Evolutionary conservation across 257 asterid genomes (phyloP).

Genomic region (Schizonepeta tenuifolia): DNA sequence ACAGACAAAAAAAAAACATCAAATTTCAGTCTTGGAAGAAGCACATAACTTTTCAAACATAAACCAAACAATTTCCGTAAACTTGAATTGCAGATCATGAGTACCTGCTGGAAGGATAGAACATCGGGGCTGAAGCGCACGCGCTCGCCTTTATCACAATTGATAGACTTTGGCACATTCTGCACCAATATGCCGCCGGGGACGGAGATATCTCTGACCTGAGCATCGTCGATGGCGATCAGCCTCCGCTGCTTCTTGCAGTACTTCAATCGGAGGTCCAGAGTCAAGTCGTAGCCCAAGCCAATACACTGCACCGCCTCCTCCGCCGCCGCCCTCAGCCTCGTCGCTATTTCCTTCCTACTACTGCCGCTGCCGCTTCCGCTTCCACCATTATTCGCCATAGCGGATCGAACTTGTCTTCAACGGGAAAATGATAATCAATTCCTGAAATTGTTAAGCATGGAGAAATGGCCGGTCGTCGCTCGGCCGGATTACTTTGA

Average conservation of each 20-base stretch:
- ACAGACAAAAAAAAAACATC: slow-evolving; percentile 10
- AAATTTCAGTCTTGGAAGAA: neutral
- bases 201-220: slow-evolving; percentile 65
- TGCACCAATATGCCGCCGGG: slow-evolving; percentile 79
- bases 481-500: neutral
- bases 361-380: slow-evolving; percentile 30
- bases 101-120: slow-evolving; percentile 75
- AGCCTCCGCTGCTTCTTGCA: slow-evolving; percentile 55
- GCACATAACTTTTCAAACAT: neutral
- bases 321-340: slow-evolving; percentile 71
- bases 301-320: slow-evolving; percentile 72
- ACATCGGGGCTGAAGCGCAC: slow-evolving; percentile 76
- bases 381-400: slow-evolving; percentile 31
- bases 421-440: neutral
- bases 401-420: neutral
- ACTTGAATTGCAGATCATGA: neutral
- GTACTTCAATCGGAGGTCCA: slow-evolving; percentile 60
- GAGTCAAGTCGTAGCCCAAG: slow-evolving; percentile 65
- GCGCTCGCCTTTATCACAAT: slow-evolving; percentile 85
- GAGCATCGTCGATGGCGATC: slow-evolving; percentile 66
- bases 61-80: neutral
- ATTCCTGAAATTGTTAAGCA: slow-evolving; percentile 2
- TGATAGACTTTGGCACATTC: slow-evolving; percentile 65
- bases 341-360: slow-evolving; percentile 56
- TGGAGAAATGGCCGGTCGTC: slow-evolving; percentile 2